phyloP scores from a whole-genome alignment of 371 early-diverging fungal genomes.

The Mucor velutinosus region DNA sequence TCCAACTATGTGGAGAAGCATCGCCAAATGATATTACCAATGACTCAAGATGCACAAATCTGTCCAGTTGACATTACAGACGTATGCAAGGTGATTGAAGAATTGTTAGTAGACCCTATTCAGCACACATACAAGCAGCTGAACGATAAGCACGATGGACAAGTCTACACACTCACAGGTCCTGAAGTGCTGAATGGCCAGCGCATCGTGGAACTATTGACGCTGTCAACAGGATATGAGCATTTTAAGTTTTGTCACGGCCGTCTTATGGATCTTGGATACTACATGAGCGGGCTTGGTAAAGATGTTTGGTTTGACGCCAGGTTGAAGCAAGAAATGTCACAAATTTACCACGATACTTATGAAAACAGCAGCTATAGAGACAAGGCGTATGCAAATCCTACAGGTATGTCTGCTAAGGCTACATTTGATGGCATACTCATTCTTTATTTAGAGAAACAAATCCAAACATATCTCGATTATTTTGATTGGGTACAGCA shows the following conservation, averaged over 20 bases:
- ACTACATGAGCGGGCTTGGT: slow-evolving; percentile 26
- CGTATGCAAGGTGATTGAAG: slow-evolving; percentile 29
- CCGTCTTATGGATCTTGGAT: slow-evolving; percentile 32
- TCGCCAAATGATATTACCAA: slow-evolving; percentile 22
- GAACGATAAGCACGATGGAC: slow-evolving; percentile 25
- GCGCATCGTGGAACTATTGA: slow-evolving; percentile 17
- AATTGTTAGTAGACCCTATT: slow-evolving; percentile 13
- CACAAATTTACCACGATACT: slow-evolving; percentile 29
- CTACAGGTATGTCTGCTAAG: slow-evolving; percentile 32
- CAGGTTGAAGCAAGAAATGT: slow-evolving; percentile 31
- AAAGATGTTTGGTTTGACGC: slow-evolving; percentile 39
- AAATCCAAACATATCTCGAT: slow-evolving; percentile 34
- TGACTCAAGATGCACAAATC: slow-evolving; percentile 18
- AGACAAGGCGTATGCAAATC: slow-evolving; percentile 21
- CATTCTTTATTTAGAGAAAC: slow-evolving; percentile 15
- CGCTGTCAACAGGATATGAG: slow-evolving; percentile 23
- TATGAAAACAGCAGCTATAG: slow-evolving; percentile 19
- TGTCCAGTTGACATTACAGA: slow-evolving; percentile 34
- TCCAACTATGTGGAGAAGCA: slow-evolving; percentile 30
- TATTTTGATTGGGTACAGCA: slow-evolving; percentile 37
- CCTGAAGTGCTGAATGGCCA: slow-evolving; percentile 28
- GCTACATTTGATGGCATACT: neutral
- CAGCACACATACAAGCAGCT: neutral
- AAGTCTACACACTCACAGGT: slow-evolving; percentile 33
- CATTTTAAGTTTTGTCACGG: slow-evolving; percentile 20